Conservation (phyloP, 2,329 filamentous ascomycete genomes). For the Hypoxylon sp. region DNA sequence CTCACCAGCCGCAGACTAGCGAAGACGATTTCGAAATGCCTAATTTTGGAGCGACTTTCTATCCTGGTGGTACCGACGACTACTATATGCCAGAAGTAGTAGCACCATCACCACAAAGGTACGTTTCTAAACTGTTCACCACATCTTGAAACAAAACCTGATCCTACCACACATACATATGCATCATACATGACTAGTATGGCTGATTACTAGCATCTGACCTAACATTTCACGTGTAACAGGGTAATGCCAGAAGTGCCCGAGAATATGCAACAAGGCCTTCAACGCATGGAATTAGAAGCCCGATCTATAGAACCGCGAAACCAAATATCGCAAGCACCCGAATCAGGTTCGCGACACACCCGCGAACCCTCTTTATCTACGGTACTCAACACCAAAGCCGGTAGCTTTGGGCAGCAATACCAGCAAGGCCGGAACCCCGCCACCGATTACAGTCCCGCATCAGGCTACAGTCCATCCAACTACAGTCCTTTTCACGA, state of each 20-base stretch:
- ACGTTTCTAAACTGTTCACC: slow-evolving; percentile 50
- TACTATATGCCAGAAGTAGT: slow-evolving; percentile 74
- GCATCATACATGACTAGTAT: slow-evolving; percentile 12
- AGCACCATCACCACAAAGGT: slow-evolving; percentile 72
- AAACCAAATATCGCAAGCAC: slow-evolving; percentile 54
- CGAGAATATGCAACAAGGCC: slow-evolving; percentile 94
- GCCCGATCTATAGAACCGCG: slow-evolving; percentile 67
- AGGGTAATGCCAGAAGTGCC: slow-evolving; percentile 97
- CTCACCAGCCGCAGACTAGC: slow-evolving; percentile 51
- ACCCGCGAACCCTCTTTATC: slow-evolving; percentile 63
- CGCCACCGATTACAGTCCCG: slow-evolving; percentile 54
- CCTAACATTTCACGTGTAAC: slow-evolving; percentile 51
- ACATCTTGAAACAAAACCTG: slow-evolving; percentile 24
- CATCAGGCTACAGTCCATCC: slow-evolving; percentile 55
- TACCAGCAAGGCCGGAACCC: slow-evolving; percentile 53
- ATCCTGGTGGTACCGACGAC: slow-evolving; percentile 71
- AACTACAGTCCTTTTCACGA: slow-evolving; percentile 63
- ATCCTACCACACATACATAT: slow-evolving; percentile 1
- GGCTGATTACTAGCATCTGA: slow-evolving; percentile 49
- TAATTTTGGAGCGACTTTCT: slow-evolving; percentile 70
- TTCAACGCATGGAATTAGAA: slow-evolving; percentile 91
- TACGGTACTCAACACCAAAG: slow-evolving; percentile 55
- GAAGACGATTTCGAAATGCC: slow-evolving; percentile 60
- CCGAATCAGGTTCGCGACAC: slow-evolving; percentile 53
- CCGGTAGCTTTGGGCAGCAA: slow-evolving; percentile 51